phyloP scores from a whole-genome alignment of 768 basidiomycete species.

The Lactarius akahatsu region DNA sequence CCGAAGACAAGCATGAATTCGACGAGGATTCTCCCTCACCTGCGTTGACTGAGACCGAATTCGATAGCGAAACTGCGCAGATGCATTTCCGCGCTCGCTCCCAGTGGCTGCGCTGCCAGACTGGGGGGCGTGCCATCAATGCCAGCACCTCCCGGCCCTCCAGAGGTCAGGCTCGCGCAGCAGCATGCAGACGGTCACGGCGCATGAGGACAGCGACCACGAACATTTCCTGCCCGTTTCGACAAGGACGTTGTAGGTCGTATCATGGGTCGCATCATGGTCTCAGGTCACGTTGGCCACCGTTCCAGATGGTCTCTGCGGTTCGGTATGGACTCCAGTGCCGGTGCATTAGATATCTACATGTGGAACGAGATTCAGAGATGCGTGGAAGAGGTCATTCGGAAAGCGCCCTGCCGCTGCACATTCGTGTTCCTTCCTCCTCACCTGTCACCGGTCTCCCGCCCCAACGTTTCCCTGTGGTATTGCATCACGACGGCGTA shows the following conservation, averaged over 20 bases:
- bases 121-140: slow-evolving; percentile 29
- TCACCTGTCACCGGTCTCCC: no score
- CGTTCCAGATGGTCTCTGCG: slow-evolving; percentile 24
- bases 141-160: slow-evolving; percentile 31
- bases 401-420: neutral
- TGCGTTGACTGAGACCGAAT: slow-evolving; percentile 63
- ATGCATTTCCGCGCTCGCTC: slow-evolving; percentile 32
- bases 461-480: no score
- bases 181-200: slow-evolving; percentile 71
- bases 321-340: neutral
- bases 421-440: no score
- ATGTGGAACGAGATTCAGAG: slow-evolving; percentile 10
- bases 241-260: slow-evolving; percentile 36
- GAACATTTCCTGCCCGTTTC: slow-evolving; percentile 13
- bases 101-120: slow-evolving; percentile 32
- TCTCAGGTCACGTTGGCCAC: neutral
- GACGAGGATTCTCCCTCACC: slow-evolving; percentile 58
- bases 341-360: slow-evolving; percentile 9
- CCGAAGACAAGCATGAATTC: slow-evolving; percentile 49
- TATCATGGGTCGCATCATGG: slow-evolving; percentile 16
- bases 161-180: slow-evolving; percentile 56
- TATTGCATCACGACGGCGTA: no score
- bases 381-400: slow-evolving; percentile 23
- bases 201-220: slow-evolving; percentile 31
- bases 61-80: slow-evolving; percentile 32